Evolutionary conservation across 2,329 filamentous ascomycete species (phyloP), one percentile per base, ranked within the genome.

Genomic region (Hortaea sp.): DNA sequence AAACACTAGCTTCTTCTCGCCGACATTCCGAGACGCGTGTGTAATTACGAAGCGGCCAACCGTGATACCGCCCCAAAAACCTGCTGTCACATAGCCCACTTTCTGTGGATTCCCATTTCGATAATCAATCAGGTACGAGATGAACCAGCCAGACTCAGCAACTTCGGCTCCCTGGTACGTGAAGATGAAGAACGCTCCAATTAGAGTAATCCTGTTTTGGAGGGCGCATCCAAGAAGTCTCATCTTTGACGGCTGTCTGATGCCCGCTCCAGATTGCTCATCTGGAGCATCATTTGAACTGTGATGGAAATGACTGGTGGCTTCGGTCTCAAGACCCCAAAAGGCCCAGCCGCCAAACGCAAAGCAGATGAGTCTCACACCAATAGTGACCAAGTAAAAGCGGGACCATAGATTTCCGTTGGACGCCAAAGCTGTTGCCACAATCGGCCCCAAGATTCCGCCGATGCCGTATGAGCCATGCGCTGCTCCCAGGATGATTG

Each of bases 121-220:
- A 51, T 80, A 20, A 20, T 20, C 77, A 42, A 92, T 88, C 35
- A 94, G 70, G 68, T 89, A 94, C 2, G 84, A 88, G 51, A 90
- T 88, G 42, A 82, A 20, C 88, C 87, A 94, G 44, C 87, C 86
- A 0, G 83, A 86, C 53, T 90, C 85, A 10, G 81, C 82, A 11
- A 94, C 86, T 65, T 94, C 87, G 32, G 84, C 83, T 31, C 86
- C 87, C 65, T 92, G 85, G 63, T 94, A 94, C 28, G 81, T 79
- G 63, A 94, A 92, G 63, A 92, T 85, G 69, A 92, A 92, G 7
- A 87, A 63, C 0, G 86, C 82, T 3, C 85, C 85, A 0, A 92
- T 72, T 1, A 92, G 65, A 0, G 88, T 85, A 4, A 81, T 73
- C 30, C 65, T 68, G 53, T 73, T 74, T 47, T 67, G 67, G 30